A percentile compares a stretch with the other conserved stretches of the same genome.
These are phyloP conservation scores for Cladosporium sp. DNA, from an alignment of 2,329 filamentous ascomycete genomes.

Conservation along the genomic window DNA sequence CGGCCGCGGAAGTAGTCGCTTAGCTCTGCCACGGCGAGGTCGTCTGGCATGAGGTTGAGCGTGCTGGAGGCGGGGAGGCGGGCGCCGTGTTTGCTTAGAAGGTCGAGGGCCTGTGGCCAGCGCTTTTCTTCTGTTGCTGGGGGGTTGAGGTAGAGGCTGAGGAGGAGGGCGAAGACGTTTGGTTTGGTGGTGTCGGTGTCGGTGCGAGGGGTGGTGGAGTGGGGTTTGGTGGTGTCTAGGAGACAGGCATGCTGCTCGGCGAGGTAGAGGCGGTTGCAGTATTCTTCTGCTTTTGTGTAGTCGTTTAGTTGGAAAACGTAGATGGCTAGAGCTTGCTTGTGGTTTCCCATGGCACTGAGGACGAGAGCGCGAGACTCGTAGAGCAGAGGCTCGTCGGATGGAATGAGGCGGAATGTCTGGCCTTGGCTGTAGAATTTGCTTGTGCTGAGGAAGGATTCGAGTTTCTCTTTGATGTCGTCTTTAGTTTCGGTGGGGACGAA, in stretches of 20 bases:
- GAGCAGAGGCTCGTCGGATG: constrained; percentile 75
- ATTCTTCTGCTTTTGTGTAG: constrained; percentile 90
- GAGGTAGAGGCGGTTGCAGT: constrained; percentile 84
- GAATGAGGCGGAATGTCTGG: constrained; percentile 67
- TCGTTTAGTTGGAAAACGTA: constrained; percentile 93
- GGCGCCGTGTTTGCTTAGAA: constrained; percentile 89
- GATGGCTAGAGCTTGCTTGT: constrained; percentile 93
- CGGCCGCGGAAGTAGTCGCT: constrained; percentile 89
- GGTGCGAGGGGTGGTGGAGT: constrained; percentile 7
- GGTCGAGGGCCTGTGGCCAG: constrained; percentile 72
- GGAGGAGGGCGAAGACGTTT: constrained; percentile 86
- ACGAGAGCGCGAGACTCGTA: constrained; percentile 88
- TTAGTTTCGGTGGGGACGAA: constrained; percentile 30
- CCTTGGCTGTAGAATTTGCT: constrained; percentile 69
- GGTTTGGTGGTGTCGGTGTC: constrained; percentile 1
- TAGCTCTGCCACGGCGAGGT: constrained; percentile 71
- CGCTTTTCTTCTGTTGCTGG: constrained; percentile 60
- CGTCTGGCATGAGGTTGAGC: constrained; percentile 75
- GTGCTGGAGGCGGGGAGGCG: constrained; percentile 84
- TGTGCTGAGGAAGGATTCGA: constrained; percentile 69
- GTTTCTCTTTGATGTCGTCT: constrained; percentile 45
- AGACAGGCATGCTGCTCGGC: constrained; percentile 35
- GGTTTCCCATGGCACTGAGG: constrained; percentile 88
- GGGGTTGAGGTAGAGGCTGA: constrained; percentile 84
- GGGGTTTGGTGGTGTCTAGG: constrained; percentile 18